Conservation (phyloP, 345 rosid genomes). For the Salix brachista region DNA sequence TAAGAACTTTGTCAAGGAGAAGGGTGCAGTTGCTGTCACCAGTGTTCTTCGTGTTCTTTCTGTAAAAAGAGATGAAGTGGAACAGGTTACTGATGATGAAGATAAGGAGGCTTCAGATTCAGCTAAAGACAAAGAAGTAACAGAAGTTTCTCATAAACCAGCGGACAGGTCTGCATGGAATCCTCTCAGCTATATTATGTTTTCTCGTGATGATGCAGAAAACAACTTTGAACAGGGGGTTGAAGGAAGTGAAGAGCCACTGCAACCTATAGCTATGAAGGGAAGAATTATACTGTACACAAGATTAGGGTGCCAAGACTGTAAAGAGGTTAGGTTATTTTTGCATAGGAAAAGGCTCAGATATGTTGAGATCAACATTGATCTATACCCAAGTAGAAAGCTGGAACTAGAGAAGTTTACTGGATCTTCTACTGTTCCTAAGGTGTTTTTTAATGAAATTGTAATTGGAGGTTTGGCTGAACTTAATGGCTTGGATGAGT, state of each 20-base stretch:
- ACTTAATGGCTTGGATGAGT: constrained; percentile 54
- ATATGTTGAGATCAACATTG: constrained; percentile 75
- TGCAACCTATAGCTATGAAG: constrained; percentile 44
- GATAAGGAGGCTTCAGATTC: constrained; percentile 30
- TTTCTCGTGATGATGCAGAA: constrained; percentile 42
- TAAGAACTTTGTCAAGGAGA: constrained; percentile 60
- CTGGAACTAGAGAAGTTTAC: constrained; percentile 59
- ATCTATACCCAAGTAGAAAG: constrained; percentile 69
- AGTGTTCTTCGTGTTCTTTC: constrained; percentile 54
- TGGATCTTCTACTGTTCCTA: constrained; percentile 68
- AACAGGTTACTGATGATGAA: constrained; percentile 18
- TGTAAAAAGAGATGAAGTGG: constrained; percentile 35
- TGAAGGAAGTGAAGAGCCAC: constrained; percentile 23
- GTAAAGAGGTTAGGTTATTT: constrained; percentile 55
- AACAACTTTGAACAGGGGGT: constrained; percentile 30
- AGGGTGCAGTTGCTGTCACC: constrained; percentile 61
- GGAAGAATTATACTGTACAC: constrained; percentile 73
- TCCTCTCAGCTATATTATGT: constrained; percentile 54
- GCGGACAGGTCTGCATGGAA: constrained; percentile 55
- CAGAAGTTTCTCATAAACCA: constrained; percentile 34
- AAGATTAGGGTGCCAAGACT: constrained; percentile 61
- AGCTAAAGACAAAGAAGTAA: constrained; percentile 24
- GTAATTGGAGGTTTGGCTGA: constrained; percentile 61
- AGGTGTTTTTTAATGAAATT: constrained; percentile 63
- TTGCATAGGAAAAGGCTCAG: constrained; percentile 56